Evolutionary conservation across 768 basidiomycete species (phyloP).

Genomic region (Hericium erinaceus): DNA sequence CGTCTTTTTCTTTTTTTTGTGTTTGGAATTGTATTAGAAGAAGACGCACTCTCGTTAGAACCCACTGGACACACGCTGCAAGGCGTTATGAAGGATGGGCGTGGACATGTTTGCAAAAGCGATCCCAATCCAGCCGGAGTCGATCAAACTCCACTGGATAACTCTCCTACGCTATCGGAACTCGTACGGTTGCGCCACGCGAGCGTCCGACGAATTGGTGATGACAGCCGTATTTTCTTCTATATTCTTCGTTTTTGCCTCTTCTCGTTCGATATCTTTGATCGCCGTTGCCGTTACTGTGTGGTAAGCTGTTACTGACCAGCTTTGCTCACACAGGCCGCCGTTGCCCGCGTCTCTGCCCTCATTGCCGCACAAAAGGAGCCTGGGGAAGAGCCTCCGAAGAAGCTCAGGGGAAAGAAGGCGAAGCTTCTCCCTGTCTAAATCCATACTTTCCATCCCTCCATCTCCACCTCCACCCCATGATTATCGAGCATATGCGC

Average conservation of each 20-base stretch:
- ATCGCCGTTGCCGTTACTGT: not conserved
- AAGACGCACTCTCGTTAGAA: slow-evolving; percentile 82
- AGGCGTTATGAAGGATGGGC: slow-evolving; percentile 73
- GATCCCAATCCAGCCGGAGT: slow-evolving; percentile 34
- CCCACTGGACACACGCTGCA: slow-evolving; percentile 61
- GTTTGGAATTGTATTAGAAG: not conserved
- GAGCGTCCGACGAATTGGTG: slow-evolving; percentile 66
- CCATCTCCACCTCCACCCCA: not conserved
- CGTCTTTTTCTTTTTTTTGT: not conserved
- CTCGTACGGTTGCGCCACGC: slow-evolving; percentile 49
- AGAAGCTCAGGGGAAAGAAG: slow-evolving; percentile 71
- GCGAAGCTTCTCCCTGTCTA: slow-evolving; percentile 14
- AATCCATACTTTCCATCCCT: not conserved
- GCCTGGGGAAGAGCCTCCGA: slow-evolving; percentile 55
- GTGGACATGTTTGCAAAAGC: slow-evolving; percentile 91
- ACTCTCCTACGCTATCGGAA: slow-evolving; percentile 71
- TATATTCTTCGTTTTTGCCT: slow-evolving; percentile 8
- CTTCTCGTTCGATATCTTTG: not conserved
- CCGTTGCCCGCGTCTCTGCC: slow-evolving; percentile 70
- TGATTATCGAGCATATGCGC: not conserved
- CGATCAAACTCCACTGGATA: slow-evolving; percentile 53
- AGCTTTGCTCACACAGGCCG: slow-evolving; percentile 36
- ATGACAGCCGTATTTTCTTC: slow-evolving; percentile 30
- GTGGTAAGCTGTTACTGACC: not conserved
- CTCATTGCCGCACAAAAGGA: slow-evolving; percentile 61